These are phyloP conservation scores for Boehmeria nivea DNA, from an alignment of 306 rosid species.

Conservation along the genomic window DNA sequence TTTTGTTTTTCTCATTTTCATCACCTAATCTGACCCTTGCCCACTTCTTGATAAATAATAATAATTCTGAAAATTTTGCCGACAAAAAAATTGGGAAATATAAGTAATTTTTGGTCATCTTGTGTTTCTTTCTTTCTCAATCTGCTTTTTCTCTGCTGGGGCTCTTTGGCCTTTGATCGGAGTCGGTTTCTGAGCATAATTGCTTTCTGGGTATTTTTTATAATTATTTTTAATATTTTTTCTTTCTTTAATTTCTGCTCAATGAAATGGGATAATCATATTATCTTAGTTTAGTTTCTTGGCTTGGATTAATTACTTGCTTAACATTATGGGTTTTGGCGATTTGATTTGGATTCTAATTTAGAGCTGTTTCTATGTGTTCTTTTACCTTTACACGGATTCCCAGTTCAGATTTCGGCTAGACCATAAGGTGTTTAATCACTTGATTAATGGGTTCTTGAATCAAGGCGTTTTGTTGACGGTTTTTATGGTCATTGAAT, in stretches of 20 bases:
- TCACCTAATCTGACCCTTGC: too few relatives aligned
- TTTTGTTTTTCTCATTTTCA: not conserved
- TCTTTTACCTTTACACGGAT: not conserved
- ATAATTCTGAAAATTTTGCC: constrained; percentile 15
- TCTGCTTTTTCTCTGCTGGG: constrained; percentile 16
- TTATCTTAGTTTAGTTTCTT: not conserved
- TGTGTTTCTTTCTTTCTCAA: constrained; percentile 16
- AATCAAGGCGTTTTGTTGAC: too few relatives aligned
- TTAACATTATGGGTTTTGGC: constrained; percentile 8
- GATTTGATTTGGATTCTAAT: constrained; percentile 12
- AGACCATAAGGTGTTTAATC: not conserved
- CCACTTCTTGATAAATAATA: too few relatives aligned
- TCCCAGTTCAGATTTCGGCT: constrained; percentile 18
- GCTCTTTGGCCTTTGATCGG: constrained; percentile 29
- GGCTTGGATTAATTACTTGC: constrained; percentile 20
- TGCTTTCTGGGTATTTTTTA: constrained; percentile 26
- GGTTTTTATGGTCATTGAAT: too few relatives aligned
- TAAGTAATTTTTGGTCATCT: constrained; percentile 8
- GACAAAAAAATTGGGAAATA: constrained; percentile 6
- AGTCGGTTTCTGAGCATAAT: constrained; percentile 23
- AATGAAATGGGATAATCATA: constrained; percentile 10
- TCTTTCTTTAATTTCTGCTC: constrained; percentile 3
- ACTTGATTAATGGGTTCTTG: not conserved
- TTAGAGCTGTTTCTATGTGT: not conserved
- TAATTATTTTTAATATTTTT: constrained; percentile 8